Evolutionary conservation across 345 rosid species (phyloP), one percentile per base, ranked within the genome.

Genomic region (Eutrema heterophyllum): DNA sequence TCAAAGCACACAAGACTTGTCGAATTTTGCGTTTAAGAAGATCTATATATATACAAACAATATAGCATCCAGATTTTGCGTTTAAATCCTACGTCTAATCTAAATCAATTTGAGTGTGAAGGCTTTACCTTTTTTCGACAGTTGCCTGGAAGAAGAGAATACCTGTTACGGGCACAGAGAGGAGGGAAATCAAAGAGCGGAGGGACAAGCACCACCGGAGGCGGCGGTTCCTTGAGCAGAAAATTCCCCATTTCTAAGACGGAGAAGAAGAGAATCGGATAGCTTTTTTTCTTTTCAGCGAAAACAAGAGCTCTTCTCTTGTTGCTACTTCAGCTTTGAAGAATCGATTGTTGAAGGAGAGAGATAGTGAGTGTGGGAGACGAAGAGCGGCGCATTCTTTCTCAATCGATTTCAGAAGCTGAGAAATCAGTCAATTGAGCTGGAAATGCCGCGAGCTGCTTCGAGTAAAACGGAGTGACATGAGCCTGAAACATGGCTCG

Each of bases 131-230:
- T 21, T 21, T 21, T 21, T 21, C 24, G 24, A 21, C 24, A 21
- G 24, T 21, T 21, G 1, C 24, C 24, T 21, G 24, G 21, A 52
- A 39, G 70, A 54, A 55, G 48, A 77, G 16, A 40, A 39, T 32
- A 88, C 97, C 97, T 87, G 81, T 78, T 84, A 48, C 98, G 97
- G 60, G 92, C 94, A 14, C 91, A 90, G 38, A 93, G 87, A 12
- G 98, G 98, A 30, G 97, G 98, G 79, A 83, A 93, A 64, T 91
- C 98, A 74, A 91, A 91, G 68, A 91, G 92, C 14, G 97, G 96
- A 33, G 98, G 98, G 12, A 93, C 96, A 15, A 93, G 84, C 12
- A 93, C 96, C 84, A 91, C 75, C 49, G 92, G 92, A 48, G 98
- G 96, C n/a, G 97, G 93, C 43, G 88, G 86, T 58, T 86, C 87